phyloP scores from a whole-genome alignment of 2,329 filamentous ascomycete species.

The Thermoascus crustaceus region DNA sequence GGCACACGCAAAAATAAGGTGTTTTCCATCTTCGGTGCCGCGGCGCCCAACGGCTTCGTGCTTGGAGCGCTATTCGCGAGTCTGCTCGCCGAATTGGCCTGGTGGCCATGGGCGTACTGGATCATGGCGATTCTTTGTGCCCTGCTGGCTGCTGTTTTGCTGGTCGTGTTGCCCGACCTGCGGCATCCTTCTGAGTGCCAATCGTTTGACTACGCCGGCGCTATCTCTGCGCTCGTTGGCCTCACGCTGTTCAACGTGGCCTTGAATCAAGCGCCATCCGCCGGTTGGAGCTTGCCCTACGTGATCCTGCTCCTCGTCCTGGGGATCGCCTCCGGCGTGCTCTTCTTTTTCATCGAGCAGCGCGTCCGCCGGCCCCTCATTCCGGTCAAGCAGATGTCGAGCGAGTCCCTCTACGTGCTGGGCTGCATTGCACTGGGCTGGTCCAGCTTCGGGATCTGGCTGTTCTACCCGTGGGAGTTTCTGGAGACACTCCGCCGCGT shows the following conservation, averaged over 20 bases:
- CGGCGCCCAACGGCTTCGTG: conserved; percentile 36
- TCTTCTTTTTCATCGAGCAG: not conserved
- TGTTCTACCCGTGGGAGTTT: conserved; percentile 24
- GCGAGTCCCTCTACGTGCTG: conserved; percentile 47
- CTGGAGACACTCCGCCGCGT: conserved; percentile 8
- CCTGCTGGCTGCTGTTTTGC: conserved; percentile 22
- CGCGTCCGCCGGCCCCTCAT: not conserved
- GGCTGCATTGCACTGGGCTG: conserved; percentile 45
- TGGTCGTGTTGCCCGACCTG: conserved; percentile 32
- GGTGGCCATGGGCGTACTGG: conserved; percentile 43
- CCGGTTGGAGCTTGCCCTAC: conserved; percentile 47
- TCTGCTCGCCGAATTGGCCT: conserved; percentile 20
- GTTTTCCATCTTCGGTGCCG: conserved; percentile 41
- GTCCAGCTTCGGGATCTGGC: conserved; percentile 46
- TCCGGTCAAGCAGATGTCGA: conserved; percentile 22
- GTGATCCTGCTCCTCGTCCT: conserved; percentile 36
- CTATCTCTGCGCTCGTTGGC: conserved; percentile 40
- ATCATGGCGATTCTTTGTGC: conserved; percentile 29
- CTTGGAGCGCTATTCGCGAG: conserved; percentile 21
- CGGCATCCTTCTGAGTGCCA: too few species aligned
- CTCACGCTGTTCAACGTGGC: conserved; percentile 55
- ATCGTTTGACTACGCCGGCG: conserved; percentile 19
- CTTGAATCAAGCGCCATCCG: conserved; percentile 52
- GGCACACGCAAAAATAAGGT: conserved; percentile 49
- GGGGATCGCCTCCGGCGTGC: not conserved